Percentiles rank a stretch among this genome's conserved stretches.
These are phyloP conservation scores for Rostrohypoxylon terebratum DNA, from an alignment of 495 filamentous ascomycete species.

Conservation along the genomic window DNA sequence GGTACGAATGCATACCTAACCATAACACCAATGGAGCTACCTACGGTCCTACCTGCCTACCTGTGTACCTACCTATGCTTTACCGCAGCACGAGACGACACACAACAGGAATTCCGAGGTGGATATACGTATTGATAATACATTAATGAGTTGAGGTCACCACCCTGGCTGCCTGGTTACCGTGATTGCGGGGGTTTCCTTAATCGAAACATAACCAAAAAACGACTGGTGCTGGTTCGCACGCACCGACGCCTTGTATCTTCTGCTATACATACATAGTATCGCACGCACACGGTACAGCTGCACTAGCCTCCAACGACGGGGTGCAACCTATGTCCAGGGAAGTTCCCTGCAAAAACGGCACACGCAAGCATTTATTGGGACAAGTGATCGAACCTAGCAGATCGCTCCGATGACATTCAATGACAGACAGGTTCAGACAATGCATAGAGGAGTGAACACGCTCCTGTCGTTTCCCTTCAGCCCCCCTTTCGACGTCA, in stretches of 20 bases:
- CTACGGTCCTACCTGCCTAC: too few relatives aligned
- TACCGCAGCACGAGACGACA: conserved; percentile 21
- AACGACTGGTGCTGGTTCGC: conserved; percentile 6
- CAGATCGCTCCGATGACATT: conserved; percentile 34
- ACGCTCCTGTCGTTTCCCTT: conserved; percentile 2
- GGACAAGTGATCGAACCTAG: conserved; percentile 34
- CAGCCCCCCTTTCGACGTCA: conserved; percentile 1
- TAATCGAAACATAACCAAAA: conserved; percentile 21
- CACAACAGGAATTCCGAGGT: conserved; percentile 17
- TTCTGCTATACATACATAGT: neutral
- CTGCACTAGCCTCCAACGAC: conserved; percentile 39
- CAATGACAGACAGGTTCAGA: neutral
- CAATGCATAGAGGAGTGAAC: neutral
- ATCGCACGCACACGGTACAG: conserved; percentile 10
- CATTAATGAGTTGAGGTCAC: neutral
- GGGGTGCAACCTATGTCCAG: conserved; percentile 39
- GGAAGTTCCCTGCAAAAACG: conserved; percentile 38
- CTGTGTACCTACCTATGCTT: conserved; percentile 8
- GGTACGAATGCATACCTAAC: conserved; percentile 3
- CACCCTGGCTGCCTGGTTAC: conserved; percentile 16
- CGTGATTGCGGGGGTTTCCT: conserved; percentile 33
- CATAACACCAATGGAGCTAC: conserved; percentile 17
- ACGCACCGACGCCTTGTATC: conserved; percentile 6
- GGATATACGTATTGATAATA: conserved; percentile 6
- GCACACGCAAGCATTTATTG: conserved; percentile 42